Evolutionary conservation across 345 rosid genomes (phyloP), one percentile per base, ranked within the genome.

Genomic region (Kernera saxatilis): DNA sequence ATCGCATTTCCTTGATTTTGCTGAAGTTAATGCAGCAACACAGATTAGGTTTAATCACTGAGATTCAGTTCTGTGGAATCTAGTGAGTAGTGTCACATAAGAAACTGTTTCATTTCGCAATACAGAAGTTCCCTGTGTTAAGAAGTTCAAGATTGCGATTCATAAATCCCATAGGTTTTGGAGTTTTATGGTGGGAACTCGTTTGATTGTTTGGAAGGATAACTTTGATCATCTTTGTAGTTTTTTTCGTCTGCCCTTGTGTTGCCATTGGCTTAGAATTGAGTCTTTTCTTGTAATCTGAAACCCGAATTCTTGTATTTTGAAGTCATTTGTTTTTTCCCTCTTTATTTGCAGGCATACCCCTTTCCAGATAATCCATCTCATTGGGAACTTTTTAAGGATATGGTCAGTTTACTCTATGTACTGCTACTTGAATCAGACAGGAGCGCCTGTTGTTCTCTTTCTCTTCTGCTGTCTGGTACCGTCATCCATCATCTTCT

Each of bases 351-450:
- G 76, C 80, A 94, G 99, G 86, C 86, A 87, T 39, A 77, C 86
- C 1, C 96, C 98, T 9, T 79, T 91, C 70, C 98, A 94, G 86
- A 83, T 94, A 75, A 63, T 91, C 22, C 99, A 94, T 65, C 33
- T 89, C 18, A 54, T 83, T 43, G 93, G 98, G 19, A 88, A 86
- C 83, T 87, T 94, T 21, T 76, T 89, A 55, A 85, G 98, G 79
- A 91, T 91, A 82, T 94, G 99, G 99, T 94, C 99, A 26, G 91
- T 94, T 51, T 89, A 94, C 74, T 88, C 97, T 27, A 84, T 86
- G 93, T 87, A 88, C 60, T 84, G 76, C 1, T 94, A 91, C 77
- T 82, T 94, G 81, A 74, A 80, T 61, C 85, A 87, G 32, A 89
- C 93, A 1, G 97, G 96, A 66, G 92, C 97, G 39, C 84, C 98